A percentile compares a stretch with the other conserved stretches of the same genome.
These are phyloP conservation scores for Gypsophila paniculata DNA, from an alignment of 179 eudicot genomes.

Conservation along the genomic window DNA sequence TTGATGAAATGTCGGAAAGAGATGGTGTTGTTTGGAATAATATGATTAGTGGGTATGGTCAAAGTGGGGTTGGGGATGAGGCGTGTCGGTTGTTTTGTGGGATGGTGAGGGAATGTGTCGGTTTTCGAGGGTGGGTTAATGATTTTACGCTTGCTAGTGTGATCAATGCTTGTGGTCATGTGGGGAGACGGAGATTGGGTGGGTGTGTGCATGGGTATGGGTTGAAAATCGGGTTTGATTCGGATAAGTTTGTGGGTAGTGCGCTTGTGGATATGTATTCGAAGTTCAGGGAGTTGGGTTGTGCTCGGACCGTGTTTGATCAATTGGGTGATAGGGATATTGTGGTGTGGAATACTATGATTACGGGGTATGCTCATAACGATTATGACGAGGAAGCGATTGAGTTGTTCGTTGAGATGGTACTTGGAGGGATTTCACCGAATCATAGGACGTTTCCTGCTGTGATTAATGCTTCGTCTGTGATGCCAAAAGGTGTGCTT, in stretches of 20 bases:
- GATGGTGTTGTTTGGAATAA: constrained; percentile 45
- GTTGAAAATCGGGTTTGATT: constrained; percentile 34
- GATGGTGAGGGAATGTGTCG: constrained; percentile 20
- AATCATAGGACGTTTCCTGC: constrained; percentile 37
- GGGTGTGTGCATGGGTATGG: constrained; percentile 33
- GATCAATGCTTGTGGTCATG: constrained; percentile 38
- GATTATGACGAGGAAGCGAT: constrained; percentile 42
- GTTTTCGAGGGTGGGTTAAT: constrained; percentile 27
- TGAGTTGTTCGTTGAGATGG: constrained; percentile 36
- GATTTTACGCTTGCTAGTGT: constrained; percentile 40
- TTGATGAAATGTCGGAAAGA: constrained; percentile 45
- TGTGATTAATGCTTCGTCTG: constrained; percentile 34
- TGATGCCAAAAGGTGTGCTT: constrained; percentile 32
- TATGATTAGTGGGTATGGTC: constrained; percentile 43
- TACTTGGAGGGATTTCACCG: constrained; percentile 27
- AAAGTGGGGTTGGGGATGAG: constrained; percentile 29
- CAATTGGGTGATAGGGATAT: constrained; percentile 33
- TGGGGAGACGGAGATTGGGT: constrained; percentile 28
- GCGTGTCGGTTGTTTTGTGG: constrained; percentile 36
- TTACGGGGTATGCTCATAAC: constrained; percentile 43
- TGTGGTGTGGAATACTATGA: constrained; percentile 57
- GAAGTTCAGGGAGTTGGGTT: constrained; percentile 29
- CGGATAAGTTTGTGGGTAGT: constrained; percentile 35
- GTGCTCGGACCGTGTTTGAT: constrained; percentile 43
- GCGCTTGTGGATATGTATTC: constrained; percentile 43